Evolutionary conservation across 2,329 filamentous ascomycete species (phyloP).

Genomic region (Cryphonectria japonica): DNA sequence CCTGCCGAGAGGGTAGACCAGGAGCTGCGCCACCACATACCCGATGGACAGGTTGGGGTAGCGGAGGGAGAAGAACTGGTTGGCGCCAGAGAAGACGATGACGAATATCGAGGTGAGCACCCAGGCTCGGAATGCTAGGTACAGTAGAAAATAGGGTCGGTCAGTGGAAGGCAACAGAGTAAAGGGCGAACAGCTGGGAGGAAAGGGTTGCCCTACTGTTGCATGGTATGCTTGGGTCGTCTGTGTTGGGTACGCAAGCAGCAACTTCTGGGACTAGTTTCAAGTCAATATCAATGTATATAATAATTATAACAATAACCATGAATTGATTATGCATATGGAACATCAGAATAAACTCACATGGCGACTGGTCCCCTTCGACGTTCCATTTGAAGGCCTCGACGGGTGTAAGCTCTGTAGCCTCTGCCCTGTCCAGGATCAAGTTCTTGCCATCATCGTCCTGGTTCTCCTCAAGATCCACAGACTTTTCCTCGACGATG

Average conservation of each 20-base stretch:
- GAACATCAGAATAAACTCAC: constrained; percentile 30
- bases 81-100: constrained; percentile 40
- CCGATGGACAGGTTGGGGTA: constrained; percentile 42
- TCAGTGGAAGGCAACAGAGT: neutral
- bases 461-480: constrained; percentile 25
- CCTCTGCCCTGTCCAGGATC: constrained; percentile 33
- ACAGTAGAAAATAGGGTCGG: neutral
- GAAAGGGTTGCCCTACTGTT: constrained; percentile 34
- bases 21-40: constrained; percentile 41
- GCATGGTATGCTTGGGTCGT: constrained; percentile 39
- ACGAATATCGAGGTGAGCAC: constrained; percentile 37
- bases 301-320: neutral
- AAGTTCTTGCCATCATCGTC: constrained; percentile 26
- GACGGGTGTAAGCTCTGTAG: constrained; percentile 38
- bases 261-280: constrained; percentile 41
- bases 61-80: constrained; percentile 42
- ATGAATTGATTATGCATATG: neutral
- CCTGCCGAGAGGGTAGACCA: constrained; percentile 42
- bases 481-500: constrained; percentile 14
- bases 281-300: neutral
- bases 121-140: constrained; percentile 39
- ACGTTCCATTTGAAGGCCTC: constrained; percentile 44
- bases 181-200: neutral
- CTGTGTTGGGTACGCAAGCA: constrained; percentile 41
- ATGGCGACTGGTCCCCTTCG: constrained; percentile 43